Evolutionary conservation across 1,284 basidiomycete genomes (phyloP), one percentile per base, ranked within the genome.

Genomic region (Blastosporella zonata): DNA sequence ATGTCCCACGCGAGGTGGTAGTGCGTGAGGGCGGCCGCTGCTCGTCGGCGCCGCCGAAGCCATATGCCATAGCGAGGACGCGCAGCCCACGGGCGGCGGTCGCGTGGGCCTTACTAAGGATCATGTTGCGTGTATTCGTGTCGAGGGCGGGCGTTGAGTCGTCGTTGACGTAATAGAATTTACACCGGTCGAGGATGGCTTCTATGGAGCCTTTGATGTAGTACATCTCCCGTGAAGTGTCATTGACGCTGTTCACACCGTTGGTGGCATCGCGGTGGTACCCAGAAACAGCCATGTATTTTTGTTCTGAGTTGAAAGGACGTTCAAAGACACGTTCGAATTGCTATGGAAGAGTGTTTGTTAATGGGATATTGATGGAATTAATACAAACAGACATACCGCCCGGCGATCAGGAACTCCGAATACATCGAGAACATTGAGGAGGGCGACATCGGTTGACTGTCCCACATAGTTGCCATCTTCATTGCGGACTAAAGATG

Each of bases 191-290:
- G 42, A 98, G 75, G 35, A 97, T 83, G 22, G 84, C 80, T 57
- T 98, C 95, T 56, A 96, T 86, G 5, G 94, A 90, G 25, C 96
- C 95, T 64, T 97, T 97, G 66, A 94, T 81, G 71, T 95, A 97
- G 62, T 88, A 87, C 65, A 87, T 81, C 60, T 96, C 92, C 3
- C 77, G 74, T 7, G 73, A 63, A 66, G 64, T 21, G 67, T 68
- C 52, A 65, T 77, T 63, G 61, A 74, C 27, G 56, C 58, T 36
- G 42, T n/a, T n/a, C n/a, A 64, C 55, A 31, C 44, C 49, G 12
- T 4, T 17, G 23, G 61, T 34, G 2, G 41, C 17, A 13, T 73
- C 69, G 21, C 62, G 57, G 65, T 86, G 80, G 8, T 74, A 62
- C 10, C 95, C 95, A 40, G 83, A 87, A 50, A 97, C 84, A 3